Conservation (phyloP, 768 basidiomycete species). For the Russula virescens region DNA sequence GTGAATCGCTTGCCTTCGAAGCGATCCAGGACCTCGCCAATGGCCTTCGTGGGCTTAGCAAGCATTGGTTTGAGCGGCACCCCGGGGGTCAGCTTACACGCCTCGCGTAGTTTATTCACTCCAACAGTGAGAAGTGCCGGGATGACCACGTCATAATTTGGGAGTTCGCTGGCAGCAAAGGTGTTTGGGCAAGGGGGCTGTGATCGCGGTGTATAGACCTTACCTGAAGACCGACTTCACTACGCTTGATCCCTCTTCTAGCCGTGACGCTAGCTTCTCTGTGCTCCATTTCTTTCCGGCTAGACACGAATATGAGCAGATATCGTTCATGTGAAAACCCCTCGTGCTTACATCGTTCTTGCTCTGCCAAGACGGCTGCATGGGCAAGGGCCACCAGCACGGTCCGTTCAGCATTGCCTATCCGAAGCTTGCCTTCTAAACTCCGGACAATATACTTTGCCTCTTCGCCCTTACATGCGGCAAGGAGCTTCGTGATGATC, state of each 20-base stretch:
- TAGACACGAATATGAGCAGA: conserved; percentile 28
- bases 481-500: conserved; percentile 89
- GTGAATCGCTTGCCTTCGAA: conserved; percentile 96
- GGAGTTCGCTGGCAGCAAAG: conserved; percentile 68
- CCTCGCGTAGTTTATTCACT: conserved; percentile 57
- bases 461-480: conserved; percentile 85
- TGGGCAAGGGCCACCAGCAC: conserved; percentile 94
- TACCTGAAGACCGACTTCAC: conserved; percentile 94
- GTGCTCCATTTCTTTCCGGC: conserved; percentile 67
- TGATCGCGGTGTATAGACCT: conserved; percentile 15
- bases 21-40: conserved; percentile 92
- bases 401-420: conserved; percentile 94
- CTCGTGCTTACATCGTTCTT: conserved; percentile 46
- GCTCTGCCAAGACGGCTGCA: conserved; percentile 78
- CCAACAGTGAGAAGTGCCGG: conserved; percentile 83
- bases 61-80: conserved; percentile 98
- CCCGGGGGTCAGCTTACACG: conserved; percentile 90
- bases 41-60: conserved; percentile 98
- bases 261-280: conserved; percentile 62
- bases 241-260: conserved; percentile 71
- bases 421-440: conserved; percentile 93
- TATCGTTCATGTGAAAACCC: not conserved
- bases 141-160: conserved; percentile 86
- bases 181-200: not conserved
- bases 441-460: conserved; percentile 96